Conservation (phyloP, 1,284 basidiomycete genomes). For the Tilletia horrida region DNA sequence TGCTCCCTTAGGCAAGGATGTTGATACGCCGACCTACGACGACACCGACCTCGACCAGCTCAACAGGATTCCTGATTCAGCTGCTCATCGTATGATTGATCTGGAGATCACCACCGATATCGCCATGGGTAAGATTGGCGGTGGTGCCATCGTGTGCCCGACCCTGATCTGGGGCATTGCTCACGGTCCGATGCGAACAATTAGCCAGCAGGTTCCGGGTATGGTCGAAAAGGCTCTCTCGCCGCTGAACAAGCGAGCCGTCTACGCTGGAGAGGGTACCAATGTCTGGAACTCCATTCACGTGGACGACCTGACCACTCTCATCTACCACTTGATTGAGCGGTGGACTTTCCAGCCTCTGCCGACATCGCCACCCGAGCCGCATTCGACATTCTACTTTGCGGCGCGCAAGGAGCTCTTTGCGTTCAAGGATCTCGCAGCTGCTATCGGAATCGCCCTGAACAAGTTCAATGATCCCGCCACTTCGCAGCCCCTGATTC, state of each 20-base stretch:
- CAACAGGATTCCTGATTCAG: conserved; percentile 22
- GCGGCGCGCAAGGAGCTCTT: conserved; percentile 18
- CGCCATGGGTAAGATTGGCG: conserved; percentile 16
- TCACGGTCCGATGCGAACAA: conserved; percentile 16
- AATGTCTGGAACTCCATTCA: conserved; percentile 24
- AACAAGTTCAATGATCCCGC: not conserved
- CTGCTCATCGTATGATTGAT: conserved; percentile 26
- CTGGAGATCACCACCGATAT: conserved; percentile 22
- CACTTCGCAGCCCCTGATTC: conserved; percentile 13
- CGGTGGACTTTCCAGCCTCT: conserved; percentile 9
- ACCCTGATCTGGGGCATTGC: conserved; percentile 25
- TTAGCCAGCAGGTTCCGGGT: conserved; percentile 18
- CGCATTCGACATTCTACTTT: conserved; percentile 22
- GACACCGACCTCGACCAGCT: conserved; percentile 16
- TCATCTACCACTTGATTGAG: conserved; percentile 13
- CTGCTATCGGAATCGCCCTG: conserved; percentile 20
- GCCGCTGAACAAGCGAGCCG: conserved; percentile 19
- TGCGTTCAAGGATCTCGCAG: conserved; percentile 21
- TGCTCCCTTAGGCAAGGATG: conserved; percentile 19
- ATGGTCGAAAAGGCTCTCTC: conserved; percentile 24
- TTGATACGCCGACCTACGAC: conserved; percentile 22
- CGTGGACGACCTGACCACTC: conserved; percentile 16
- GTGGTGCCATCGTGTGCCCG: conserved; percentile 24
- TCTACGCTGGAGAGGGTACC: conserved; percentile 23
- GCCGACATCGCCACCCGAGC: not conserved